Evolutionary conservation across 2,329 filamentous ascomycete species (phyloP), one percentile per base, ranked within the genome.

Genomic region (Neofusicoccum cordaticola): DNA sequence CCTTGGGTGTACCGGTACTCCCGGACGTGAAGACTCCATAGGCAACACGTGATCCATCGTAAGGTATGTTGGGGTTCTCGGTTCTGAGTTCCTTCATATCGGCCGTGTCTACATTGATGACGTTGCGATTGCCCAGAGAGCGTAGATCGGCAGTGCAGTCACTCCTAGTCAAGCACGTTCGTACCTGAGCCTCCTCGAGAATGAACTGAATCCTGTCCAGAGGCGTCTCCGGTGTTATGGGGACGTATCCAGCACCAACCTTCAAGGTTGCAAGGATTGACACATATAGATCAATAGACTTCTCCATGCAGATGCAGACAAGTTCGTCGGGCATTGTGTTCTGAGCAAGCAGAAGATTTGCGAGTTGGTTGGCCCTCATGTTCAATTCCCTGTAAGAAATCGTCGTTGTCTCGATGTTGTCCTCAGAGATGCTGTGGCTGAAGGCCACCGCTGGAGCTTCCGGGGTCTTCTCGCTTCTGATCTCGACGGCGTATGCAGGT

Each of bases 21-120:
- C 93, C 93, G 27, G 90, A 93, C 0, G 91, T 96, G 74, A 91
- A 96, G 1, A 96, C 88, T 17, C 90, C 86, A 72, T 96, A 96
- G 6, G 91, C 88, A 2, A 91, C 73, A 13, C 86, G 79, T 1
- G 82, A 79, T 0, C 80, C 78, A 52, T 83, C 73, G 3, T 80
- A 75, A 0, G 70, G 53, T 1, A 80, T 73, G 1, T 72, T 65
- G 1, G 81, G 68, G 48, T 86, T 83, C 0, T 72, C 60, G 1
- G 67, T 63, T 1, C 76, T 67, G 50, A 80, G 77, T 0, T 64
- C 37, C 1, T 69, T 66, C 3, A 79, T 57, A 17, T 78, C 69
- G n/a, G 73, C 53, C 2, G 58, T 61, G 19, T 74, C 69, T n/a
- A 78, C 45, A 31, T 78, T 71, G 1, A 79, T 35, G 27, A 65